Base-by-base conservation (phyloP, 352 stramenopile genomes). In the Achlya hypogyna region DNA sequence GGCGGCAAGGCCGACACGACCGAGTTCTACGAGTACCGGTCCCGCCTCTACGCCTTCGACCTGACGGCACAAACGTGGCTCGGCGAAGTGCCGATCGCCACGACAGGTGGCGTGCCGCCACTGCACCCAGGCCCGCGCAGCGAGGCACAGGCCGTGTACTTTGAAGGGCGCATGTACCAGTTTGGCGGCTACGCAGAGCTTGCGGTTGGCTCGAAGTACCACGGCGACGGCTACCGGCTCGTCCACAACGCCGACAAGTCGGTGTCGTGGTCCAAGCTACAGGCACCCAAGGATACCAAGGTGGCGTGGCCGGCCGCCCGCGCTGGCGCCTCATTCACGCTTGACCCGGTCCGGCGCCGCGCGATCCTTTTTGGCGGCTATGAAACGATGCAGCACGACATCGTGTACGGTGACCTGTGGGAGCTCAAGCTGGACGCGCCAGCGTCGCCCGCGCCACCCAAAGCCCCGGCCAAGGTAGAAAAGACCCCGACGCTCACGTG, bases 11-110 rank as follows among this genome's bases (percentile, higher is more conserved):
- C 51, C 5, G 60, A 67, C 51, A 67, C 60, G 22, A 38, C 40
- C 51, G 60, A 67, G 32, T 67, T 67, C 35, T 67, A 67, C 60
- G 60, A 67, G 60, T 67, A 67, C 60, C 60, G 51, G 20, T 34
- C 14, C 51, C 49, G 31, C 25, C 45, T 67, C 23, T 60, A 67
- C 25, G 43, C 29, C 16, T 58, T 58, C 31, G 60, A 67, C 23
- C 28, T 67, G 40, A 45, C 20, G 10, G n/a, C 18, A 5, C 6
- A 67, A 10, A 43, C 38, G 20, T 67, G 60, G 60, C 27, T 67
- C 18, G 32, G n/a, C 31, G 23, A 54, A 8, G 29, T 22, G n/a
- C 10, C 40, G 9, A n/a, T 53, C 28, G 22, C 43, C 18, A 45
- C 18, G 27, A 23, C 42, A 5, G 40, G 23, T 22, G 22, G 2